Percentiles rank a stretch among this genome's conserved stretches.
Evolutionary conservation across 192 early-diverging fungal genomes (phyloP).

Genomic region (Radiomyces spectabilis): DNA sequence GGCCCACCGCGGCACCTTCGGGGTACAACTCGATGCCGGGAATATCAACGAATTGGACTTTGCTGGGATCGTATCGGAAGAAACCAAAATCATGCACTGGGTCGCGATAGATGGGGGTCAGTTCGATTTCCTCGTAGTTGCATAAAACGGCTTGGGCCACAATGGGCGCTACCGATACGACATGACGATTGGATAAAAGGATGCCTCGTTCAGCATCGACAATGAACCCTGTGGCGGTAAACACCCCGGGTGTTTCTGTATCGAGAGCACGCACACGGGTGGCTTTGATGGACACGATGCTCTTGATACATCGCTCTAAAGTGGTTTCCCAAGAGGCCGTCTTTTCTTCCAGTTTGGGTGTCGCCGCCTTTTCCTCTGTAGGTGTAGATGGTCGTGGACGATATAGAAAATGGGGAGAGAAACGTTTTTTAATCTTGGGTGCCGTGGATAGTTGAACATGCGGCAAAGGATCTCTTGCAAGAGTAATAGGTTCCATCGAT

Average conservation of each 20-base stretch:
- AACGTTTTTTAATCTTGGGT: too few relatives aligned
- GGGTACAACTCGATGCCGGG: conserved; percentile 59
- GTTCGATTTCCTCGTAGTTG: conserved; percentile 68
- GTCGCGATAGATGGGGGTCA: conserved; percentile 69
- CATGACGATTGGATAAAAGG: conserved; percentile 72
- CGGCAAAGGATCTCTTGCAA: too few relatives aligned
- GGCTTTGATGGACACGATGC: conserved; percentile 69
- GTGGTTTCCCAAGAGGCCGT: conserved; percentile 56
- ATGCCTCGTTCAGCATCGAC: conserved; percentile 68
- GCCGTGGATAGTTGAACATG: too few relatives aligned
- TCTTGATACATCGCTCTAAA: conserved; percentile 57
- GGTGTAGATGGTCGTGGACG: too few relatives aligned
- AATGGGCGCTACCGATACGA: conserved; percentile 64
- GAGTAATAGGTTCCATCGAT: too few relatives aligned
- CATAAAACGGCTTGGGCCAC: conserved; percentile 62
- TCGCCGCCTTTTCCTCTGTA: too few relatives aligned
- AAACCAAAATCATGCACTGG: conserved; percentile 84
- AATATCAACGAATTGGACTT: conserved; percentile 58
- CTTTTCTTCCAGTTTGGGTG: too few relatives aligned
- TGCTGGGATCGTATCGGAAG: conserved; percentile 51
- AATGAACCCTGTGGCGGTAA: conserved; percentile 68
- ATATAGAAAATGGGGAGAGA: too few relatives aligned
- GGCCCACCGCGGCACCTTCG: conserved; percentile 56
- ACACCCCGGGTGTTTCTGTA: conserved; percentile 63
- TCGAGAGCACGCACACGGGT: conserved; percentile 65